Evolutionary conservation across 805 yeast species (phyloP).

Genomic region (Ogataea saltuana): DNA sequence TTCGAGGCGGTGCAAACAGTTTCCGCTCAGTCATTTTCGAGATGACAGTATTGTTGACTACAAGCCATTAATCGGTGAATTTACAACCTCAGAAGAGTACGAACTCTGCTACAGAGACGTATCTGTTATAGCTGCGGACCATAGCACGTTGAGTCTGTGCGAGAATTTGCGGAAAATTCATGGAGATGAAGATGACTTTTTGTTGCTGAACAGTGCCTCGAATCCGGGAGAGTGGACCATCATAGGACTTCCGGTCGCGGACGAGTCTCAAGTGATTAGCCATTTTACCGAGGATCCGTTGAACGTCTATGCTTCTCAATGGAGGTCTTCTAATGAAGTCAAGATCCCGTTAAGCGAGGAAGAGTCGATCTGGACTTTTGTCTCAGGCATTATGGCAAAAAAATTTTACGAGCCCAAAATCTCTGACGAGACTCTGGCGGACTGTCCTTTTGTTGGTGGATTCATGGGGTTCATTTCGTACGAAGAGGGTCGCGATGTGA

Average conservation of each 20-base stretch:
- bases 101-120: conserved; percentile 20
- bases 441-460: conserved; percentile 89
- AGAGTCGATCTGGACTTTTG: conserved; percentile 51
- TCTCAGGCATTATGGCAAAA: conserved; percentile 50
- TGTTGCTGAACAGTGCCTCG: conserved; percentile 75
- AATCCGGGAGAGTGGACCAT: conserved; percentile 87
- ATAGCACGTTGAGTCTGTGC: conserved; percentile 41
- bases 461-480: conserved; percentile 82
- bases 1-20: not conserved
- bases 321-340: conserved; percentile 23
- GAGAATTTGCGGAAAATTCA: conserved; percentile 38
- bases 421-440: conserved; percentile 30
- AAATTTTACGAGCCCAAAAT: conserved; percentile 33
- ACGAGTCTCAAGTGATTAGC: conserved; percentile 49
- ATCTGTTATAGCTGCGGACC: not conserved
- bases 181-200: conserved; percentile 44
- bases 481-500: conserved; percentile 71
- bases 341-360: conserved; percentile 4
- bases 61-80: conserved; percentile 25
- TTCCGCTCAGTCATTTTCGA: not conserved
- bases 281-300: conserved; percentile 55
- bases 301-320: conserved; percentile 32
- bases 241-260: conserved; percentile 63
- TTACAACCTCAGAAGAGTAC: conserved; percentile 9
- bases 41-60: conserved; percentile 3